Base-by-base conservation (phyloP, 257 asterid genomes). In the Paulownia fortunei region DNA sequence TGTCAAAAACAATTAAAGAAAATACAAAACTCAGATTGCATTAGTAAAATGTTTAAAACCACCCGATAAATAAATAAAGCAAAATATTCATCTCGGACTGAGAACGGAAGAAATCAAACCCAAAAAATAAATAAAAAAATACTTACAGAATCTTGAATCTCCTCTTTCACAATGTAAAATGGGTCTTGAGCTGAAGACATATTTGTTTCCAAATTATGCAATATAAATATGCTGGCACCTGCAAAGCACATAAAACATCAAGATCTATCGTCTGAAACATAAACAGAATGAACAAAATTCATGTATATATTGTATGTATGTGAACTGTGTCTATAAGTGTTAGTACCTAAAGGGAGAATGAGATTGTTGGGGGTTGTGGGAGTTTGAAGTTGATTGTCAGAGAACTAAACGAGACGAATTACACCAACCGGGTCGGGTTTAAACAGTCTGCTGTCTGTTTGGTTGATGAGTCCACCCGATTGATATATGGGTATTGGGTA, bases 161-260 rank as follows among this genome's bases (percentile, higher is more conserved):
- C 99, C 84, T 92, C 99, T 87, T 91, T 94, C 49, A 94, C 98
- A 77, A 94, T 92, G 88, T 94, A 91, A 78, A 94, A 94, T 8
- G 99, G 99, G 82, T 94, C 99, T 79, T 94, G 96, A 59, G 96
- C 98, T 74, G 98, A 90, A 87, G 97, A 92, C 99, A 94, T 94
- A 51, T 21, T 78, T 66, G 49, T 27, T 55, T 36, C 80, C 81
- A 69, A 81, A 82, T 11, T 36, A 23, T 46, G 54, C 77, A 68
- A 19, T 15, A 18, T 18, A 13, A 73, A 56, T 36, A 12, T 49
- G 41, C 9, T n/a, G 42, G 59, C 46, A 65, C 79, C 83, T 52
- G 27, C 51, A 66, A 73, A 52, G 8, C 19, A 4, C 42, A 37
- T 9, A 72, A 56, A 71, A 76, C 52, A 56, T 77, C 65, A 19